Base-by-base conservation (phyloP, 495 filamentous ascomycete genomes). In the Daldinia childiae region DNA sequence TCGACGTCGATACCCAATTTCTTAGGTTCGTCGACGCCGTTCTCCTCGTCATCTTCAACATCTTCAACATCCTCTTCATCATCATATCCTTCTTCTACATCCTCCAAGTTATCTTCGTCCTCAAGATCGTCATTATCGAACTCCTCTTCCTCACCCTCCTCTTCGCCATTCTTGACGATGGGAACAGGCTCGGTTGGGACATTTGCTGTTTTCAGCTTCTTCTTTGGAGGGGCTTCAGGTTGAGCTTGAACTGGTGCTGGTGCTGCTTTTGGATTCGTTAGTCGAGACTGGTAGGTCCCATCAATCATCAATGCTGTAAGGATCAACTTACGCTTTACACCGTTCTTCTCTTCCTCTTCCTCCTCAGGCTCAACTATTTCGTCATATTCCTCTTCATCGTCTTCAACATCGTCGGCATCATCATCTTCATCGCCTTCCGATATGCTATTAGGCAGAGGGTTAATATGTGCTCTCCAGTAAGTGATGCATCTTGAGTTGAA, bases 211-310 rank as follows among this genome's bases (percentile, higher is more conserved):
- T 84, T 84, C 72, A 77, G 66, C 73, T 84, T 84, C 72, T 84
- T 84, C 74, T 81, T 84, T 38, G 82, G 82, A 57, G 82, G 82
- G 62, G 82, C 82, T 72, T 81, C 66, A 24, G 76, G 74, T 78
- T 64, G 52, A 56, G 58, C 38, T 17, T 64, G 52, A 56, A 39
- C 56, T 17, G 59, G 21, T 14, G 26, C 56, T 17, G 59, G 21
- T 14, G 26, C 60, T 60, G 65, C 6, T 48, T 30, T 39, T 55
- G 58, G 38, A 55, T 50, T 3, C 39, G 66, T 75, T 62, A 77
- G 75, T 21, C 11, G 39, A 30, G 41, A n/a, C 39, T 34, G 34
- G 41, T 58, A 38, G 15, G 38, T 14, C 1, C 19, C 4, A 19
- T 39, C 21, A 32, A 50, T 50, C n/a, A 4, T 12, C 6, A 27